These are phyloP conservation scores for Lathyrus tuberosus DNA, from an alignment of 306 rosid genomes.

Conservation along the genomic window DNA sequence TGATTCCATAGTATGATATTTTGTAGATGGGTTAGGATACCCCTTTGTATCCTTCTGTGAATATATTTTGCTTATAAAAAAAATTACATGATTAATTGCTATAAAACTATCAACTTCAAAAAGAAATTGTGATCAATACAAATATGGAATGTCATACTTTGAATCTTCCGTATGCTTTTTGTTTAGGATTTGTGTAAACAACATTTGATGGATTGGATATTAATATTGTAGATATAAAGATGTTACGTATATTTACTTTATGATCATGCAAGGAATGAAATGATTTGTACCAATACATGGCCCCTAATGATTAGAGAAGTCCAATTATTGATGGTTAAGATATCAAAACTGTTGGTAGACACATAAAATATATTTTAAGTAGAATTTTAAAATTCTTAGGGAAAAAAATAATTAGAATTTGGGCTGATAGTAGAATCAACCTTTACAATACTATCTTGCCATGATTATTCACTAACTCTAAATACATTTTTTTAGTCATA, in stretches of 20 bases:
- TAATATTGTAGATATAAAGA: background rate
- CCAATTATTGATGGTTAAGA: background rate
- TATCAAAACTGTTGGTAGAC: background rate
- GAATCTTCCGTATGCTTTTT: background rate
- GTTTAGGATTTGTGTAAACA: background rate
- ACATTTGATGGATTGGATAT: background rate
- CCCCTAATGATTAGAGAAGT: constrained; percentile 2
- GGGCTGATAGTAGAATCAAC: too few relatives aligned
- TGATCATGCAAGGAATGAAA: background rate
- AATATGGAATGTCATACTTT: constrained; percentile 3
- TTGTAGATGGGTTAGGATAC: too few relatives aligned
- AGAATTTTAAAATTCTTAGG: too few relatives aligned
- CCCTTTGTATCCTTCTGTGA: too few relatives aligned
- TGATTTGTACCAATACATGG: background rate
- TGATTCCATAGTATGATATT: too few relatives aligned
- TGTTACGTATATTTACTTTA: background rate
- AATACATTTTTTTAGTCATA: too few relatives aligned
- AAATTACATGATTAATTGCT: background rate
- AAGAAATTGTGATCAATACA: background rate
- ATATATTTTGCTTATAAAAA: too few relatives aligned
- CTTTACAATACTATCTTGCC: too few relatives aligned
- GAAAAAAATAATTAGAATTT: too few relatives aligned
- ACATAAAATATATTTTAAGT: background rate
- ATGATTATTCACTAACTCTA: too few relatives aligned
- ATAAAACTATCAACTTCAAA: background rate